Evolutionary conservation across 176 grass and related monocot genomes (phyloP), one percentile per base, ranked within the genome.

Genomic region (Bonia amplexicaulis): DNA sequence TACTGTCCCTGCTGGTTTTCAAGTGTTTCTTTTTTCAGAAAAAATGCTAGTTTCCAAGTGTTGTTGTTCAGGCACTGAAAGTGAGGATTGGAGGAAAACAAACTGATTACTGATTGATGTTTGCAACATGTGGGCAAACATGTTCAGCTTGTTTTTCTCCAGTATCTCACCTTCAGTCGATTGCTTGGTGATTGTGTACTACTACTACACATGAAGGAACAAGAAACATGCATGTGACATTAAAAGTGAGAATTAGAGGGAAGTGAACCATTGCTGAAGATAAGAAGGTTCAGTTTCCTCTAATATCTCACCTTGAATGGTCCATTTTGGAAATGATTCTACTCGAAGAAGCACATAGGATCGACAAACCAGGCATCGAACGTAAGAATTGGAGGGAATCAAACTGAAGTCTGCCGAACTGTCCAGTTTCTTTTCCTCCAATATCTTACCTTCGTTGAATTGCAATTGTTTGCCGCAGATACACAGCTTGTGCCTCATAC

Each of bases 51-150:
- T 19, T 54, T 49, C 53, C 2, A 7, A 10, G 67, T 55, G 44
- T 58, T 67, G 49, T 8, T 51, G 12, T 80, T 60, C 66, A 83
- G 75, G 74, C 29, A 22, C 58, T 76, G 68, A 71, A 77, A 63
- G 66, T 89, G 84, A 92, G 91, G 61, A 65, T 85, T 94, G 82
- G 77, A 88, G 73, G 77, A 65, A 90, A 41, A 52, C 79, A 86
- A 90, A 88, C 80, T 84, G 72, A 79, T 71, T 20, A 16, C 61
- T 14, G 33, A 7, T 45, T n/a, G 1, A 59, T n/a, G 51, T 13
- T 58, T 63, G 26, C 65, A 51, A 64, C 22, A 75, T 22, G 33
- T 11, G n/a, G 35, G 42, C 31, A 78, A 23, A 61, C 59, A 79
- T 51, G 67, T 16, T 41, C 78, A 62, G 85, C 75, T 91, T 88